phyloP scores from a whole-genome alignment of 208 protist species.

The Trypanosoma platydactyli region DNA sequence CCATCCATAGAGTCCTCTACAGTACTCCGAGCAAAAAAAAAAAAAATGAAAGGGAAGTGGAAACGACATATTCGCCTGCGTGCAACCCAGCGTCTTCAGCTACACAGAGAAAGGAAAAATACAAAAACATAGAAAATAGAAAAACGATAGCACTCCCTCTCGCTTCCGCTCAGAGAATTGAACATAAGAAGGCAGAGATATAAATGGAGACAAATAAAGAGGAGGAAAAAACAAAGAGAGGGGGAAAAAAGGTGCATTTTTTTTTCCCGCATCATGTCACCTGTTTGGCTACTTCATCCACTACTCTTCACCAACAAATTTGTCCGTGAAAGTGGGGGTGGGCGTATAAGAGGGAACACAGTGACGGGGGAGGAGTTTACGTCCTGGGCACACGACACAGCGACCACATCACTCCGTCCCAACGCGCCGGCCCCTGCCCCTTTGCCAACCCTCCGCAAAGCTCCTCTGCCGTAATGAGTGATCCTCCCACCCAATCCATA shows the following conservation, averaged over 20 bases:
- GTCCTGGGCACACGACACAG: not conserved
- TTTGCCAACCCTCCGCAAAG: not conserved
- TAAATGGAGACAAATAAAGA: not conserved
- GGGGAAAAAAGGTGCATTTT: not conserved
- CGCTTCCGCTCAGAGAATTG: too few relatives aligned
- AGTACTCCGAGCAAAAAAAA: not conserved
- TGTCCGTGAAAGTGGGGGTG: slow-evolving; percentile 5
- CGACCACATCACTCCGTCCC: not conserved
- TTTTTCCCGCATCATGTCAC: not conserved
- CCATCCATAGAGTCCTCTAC: too few relatives aligned
- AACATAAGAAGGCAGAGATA: not conserved
- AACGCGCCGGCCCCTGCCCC: not conserved
- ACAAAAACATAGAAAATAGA: too few relatives aligned
- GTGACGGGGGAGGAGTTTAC: not conserved
- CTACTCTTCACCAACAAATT: not conserved
- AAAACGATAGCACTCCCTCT: not conserved
- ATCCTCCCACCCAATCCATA: slow-evolving; percentile 8
- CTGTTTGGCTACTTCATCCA: not conserved
- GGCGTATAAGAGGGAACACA: not conserved
- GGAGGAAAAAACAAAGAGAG: not conserved
- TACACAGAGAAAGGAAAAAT: not conserved
- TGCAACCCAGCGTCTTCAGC: not conserved
- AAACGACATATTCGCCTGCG: too few relatives aligned
- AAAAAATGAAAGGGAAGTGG: not conserved
- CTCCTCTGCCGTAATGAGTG: not conserved